Evolutionary conservation across 129 eudicot genomes (phyloP).

Genomic region (Flaveria ramosissima): DNA sequence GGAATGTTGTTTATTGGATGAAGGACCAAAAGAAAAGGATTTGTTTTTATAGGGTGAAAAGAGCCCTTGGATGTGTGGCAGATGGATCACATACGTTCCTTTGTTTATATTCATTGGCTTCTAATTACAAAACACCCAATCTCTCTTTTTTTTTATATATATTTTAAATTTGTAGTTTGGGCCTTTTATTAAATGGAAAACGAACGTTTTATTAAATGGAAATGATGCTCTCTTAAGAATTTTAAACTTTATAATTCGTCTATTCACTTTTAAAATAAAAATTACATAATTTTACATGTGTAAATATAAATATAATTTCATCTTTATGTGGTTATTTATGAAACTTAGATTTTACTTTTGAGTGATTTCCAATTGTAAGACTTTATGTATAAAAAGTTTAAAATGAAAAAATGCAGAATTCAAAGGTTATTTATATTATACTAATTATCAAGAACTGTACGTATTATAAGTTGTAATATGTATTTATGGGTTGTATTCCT

Average conservation of each 20-base stretch:
- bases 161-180: neutral
- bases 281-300: neutral
- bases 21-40: constrained; percentile 39
- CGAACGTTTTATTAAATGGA: neutral
- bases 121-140: constrained; percentile 30
- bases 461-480: too few species aligned
- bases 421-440: too few species aligned
- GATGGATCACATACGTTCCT: constrained; percentile 52
- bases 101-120: constrained; percentile 56
- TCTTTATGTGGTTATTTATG: too few species aligned
- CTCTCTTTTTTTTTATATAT: neutral
- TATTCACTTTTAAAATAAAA: neutral
- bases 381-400: too few species aligned
- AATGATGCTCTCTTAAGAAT: neutral
- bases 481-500: too few species aligned
- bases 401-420: too few species aligned
- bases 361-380: too few species aligned
- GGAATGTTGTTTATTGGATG: constrained; percentile 58
- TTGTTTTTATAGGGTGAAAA: constrained; percentile 36
- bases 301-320: neutral
- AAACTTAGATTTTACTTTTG: too few species aligned
- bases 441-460: too few species aligned
- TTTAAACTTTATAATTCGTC: neutral
- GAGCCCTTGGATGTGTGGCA: constrained; percentile 58
- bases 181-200: too few species aligned